These are phyloP conservation scores for Solanum gracilifrons DNA, from an alignment of 257 asterid genomes.

Conservation along the genomic window DNA sequence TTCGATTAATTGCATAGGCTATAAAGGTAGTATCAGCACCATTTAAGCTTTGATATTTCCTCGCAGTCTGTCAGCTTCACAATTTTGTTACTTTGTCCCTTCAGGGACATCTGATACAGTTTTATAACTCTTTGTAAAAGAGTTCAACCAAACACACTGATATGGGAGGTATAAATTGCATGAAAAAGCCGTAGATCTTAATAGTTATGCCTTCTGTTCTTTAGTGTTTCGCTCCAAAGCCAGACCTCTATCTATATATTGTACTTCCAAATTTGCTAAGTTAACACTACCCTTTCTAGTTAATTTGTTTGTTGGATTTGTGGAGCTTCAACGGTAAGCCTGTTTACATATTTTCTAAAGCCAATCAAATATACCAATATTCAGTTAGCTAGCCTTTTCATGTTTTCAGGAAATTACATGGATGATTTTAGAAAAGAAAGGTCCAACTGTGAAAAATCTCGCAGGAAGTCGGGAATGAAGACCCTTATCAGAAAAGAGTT, in stretches of 20 bases:
- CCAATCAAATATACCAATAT: neutral
- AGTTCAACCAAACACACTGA: neutral
- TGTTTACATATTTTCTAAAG: neutral
- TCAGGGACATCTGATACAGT: neutral
- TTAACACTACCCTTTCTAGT: neutral
- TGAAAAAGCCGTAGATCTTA: neutral
- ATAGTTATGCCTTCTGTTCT: neutral
- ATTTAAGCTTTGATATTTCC: neutral
- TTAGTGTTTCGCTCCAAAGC: neutral
- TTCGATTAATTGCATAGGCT: neutral
- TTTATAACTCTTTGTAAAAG: neutral
- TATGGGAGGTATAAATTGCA: neutral
- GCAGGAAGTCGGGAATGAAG: neutral
- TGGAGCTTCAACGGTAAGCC: neutral
- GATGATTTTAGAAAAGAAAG: neutral
- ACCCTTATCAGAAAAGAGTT: neutral
- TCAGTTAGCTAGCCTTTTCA: neutral
- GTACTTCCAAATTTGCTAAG: neutral
- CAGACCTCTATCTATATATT: neutral
- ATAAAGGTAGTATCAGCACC: neutral
- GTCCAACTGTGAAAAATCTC: neutral
- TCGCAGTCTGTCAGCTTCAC: neutral
- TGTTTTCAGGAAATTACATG: neutral
- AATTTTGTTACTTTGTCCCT: neutral
- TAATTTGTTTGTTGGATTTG: neutral